A percentile compares a stretch with the other conserved stretches of the same genome.
Conservation (phyloP, 164 flowering plant genomes). For the Hamamelis virginiana region DNA sequence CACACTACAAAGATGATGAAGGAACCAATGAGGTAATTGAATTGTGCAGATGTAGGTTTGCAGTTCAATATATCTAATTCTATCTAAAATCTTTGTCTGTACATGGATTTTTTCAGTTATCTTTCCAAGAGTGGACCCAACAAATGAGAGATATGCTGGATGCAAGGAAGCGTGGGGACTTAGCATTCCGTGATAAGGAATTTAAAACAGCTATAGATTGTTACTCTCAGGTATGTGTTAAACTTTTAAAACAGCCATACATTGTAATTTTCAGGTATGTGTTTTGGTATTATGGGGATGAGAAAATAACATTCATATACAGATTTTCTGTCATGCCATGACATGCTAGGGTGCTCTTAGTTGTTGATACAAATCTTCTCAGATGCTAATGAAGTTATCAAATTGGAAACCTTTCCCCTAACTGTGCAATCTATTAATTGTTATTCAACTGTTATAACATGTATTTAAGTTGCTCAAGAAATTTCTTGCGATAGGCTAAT, state of each 20-base stretch:
- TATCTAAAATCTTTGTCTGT: slow-evolving; percentile 5
- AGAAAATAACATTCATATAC: too few relatives aligned
- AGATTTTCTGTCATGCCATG: too few relatives aligned
- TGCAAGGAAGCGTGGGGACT: slow-evolving; percentile 96
- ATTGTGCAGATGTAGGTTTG: not conserved
- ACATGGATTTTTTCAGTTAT: slow-evolving; percentile 46
- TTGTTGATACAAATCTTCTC: too few relatives aligned
- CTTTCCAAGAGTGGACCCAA: slow-evolving; percentile 99
- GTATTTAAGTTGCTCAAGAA: too few relatives aligned
- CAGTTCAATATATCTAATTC: not conserved
- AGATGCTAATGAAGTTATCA: too few relatives aligned
- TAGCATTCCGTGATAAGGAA: slow-evolving; percentile 93
- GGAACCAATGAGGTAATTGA: slow-evolving; percentile 90
- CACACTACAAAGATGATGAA: slow-evolving; percentile 93
- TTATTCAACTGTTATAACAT: too few relatives aligned
- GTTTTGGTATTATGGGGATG: too few relatives aligned
- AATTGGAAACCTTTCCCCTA: too few relatives aligned
- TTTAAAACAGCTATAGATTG: slow-evolving; percentile 86
- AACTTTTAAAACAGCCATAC: slow-evolving; percentile 83
- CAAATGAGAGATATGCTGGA: slow-evolving; percentile 97
- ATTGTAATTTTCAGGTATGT: slow-evolving; percentile 86
- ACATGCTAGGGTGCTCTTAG: too few relatives aligned
- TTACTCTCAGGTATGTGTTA: slow-evolving; percentile 76
- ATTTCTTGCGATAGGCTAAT: too few relatives aligned
- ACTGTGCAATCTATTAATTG: too few relatives aligned